Evolutionary conservation across 306 rosid species (phyloP), one percentile per base, ranked within the genome.

Genomic region (Cicer judaicum): DNA sequence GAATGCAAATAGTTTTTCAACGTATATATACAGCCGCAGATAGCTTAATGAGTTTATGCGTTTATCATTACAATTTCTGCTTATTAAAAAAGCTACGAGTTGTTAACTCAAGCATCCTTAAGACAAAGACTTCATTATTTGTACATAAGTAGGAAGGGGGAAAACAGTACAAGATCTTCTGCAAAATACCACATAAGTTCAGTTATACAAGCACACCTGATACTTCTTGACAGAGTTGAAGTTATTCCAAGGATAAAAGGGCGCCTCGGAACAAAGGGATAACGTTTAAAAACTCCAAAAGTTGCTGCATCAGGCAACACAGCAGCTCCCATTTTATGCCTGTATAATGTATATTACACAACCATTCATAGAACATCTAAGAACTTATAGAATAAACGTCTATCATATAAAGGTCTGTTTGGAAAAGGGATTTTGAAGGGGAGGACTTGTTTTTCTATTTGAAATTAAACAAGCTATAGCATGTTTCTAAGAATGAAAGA

Each of bases 321-420:
- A 77, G 85, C 64, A 34, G 79, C 61, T 70, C 85, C 87, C 95
- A 89, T 89, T 82, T 70, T 84, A 38, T 29, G 52, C 79, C 92
- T 82, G 84, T 34, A 72, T 21, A 15, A 89, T 80, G 81, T 34
- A 68, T 29, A 10, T 12, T 16, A 60, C 36, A 43, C 46, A 68
- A 75, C 41, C 69, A 59, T 24, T 57, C 75, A 10, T 13, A 16
- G 10, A 24, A 14, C 13, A 40, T 38, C 34, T 13, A 3, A 24
- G 34, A 4, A 3, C 34, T 24, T 24, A 24, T 24, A 24, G 34
- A 24, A 29, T 29, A 29, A 29, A 3, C 36, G 36, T 29, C 0
- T 29, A 29, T 29, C 36, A 29, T 29, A 29, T 29, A 29, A 29
- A 29, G 5, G 36, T 29, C 36, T 29, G 5, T 29, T 3, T 29